Evolutionary conservation across 305 asterid genomes (phyloP), one percentile per base, ranked within the genome.

Genomic region (Fraxinus angustifolia): DNA sequence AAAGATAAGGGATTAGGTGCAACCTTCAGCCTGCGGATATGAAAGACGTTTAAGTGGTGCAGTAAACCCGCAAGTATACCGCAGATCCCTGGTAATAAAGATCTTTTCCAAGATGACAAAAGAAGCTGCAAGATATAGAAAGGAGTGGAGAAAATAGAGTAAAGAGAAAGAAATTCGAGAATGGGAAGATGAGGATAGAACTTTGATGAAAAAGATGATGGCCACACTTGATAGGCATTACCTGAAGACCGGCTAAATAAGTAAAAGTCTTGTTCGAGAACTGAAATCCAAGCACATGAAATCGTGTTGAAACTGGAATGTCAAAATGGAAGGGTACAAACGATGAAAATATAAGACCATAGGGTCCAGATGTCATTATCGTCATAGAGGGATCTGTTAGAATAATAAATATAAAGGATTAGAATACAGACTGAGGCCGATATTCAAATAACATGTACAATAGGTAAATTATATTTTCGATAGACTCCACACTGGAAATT

Each of bases 211-310:
- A 28, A 81, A 60, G 23, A 35, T 48, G 19, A 80, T n/a, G 75
- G 33, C 68, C 71, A 38, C 23, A 40, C 73, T 8, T 60, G 73
- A 26, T 17, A 78, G 21, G 31, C 70, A 79, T 77, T 89, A 96
- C 99, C 97, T 96, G 99, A 86, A 96, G 94, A 81, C 99, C 99
- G 42, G 98, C 99, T 84, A 93, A 90, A 87, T 96, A 96, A 73
- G 93, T 92, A 75, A 96, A 94, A 26, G 96, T 86, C 93, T 96
- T 96, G 93, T 96, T 98, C 16, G 99, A 96, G 91, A 96, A 94
- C 84, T 88, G 93, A 83, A 96, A 87, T 79, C 88, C 83, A 68
- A 90, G 85, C 73, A 90, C 90, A 35, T 90, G 98, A 85, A 94
- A 94, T 84, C 91, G 91, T 26, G 98, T 92, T 36, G 99, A 91